Evolutionary conservation across 768 basidiomycete genomes (phyloP).

Genomic region (Macrolepiota dolichaula): DNA sequence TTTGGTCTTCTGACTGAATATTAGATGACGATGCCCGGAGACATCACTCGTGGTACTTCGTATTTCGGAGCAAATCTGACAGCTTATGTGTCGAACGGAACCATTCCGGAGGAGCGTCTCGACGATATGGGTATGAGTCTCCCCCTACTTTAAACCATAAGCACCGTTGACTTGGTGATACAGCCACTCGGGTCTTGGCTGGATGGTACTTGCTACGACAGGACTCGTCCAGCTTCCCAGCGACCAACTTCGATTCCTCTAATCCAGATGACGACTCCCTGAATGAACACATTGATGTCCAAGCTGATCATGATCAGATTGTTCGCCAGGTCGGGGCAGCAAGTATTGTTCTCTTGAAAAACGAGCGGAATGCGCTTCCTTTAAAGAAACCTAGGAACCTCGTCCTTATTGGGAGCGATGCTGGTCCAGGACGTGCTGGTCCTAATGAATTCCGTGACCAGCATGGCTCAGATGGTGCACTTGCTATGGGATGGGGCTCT

Average conservation of each 20-base stretch:
- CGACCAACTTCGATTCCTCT: conserved; percentile 71
- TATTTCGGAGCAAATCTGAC: conserved; percentile 73
- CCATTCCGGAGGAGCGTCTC: conserved; percentile 59
- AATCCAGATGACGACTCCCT: conserved; percentile 42
- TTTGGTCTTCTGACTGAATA: background rate
- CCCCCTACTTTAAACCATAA: conserved; percentile 1
- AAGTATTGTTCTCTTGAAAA: conserved; percentile 76
- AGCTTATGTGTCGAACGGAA: conserved; percentile 65
- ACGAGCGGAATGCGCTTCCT: conserved; percentile 53
- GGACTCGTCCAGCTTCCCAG: conserved; percentile 59
- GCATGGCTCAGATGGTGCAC: conserved; percentile 60
- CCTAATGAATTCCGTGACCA: conserved; percentile 71
- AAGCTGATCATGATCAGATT: conserved; percentile 63
- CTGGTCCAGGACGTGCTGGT: conserved; percentile 60
- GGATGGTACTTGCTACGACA: conserved; percentile 67
- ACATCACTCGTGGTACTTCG: conserved; percentile 46
- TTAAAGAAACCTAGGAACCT: conserved; percentile 56
- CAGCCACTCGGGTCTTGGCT: conserved; percentile 74
- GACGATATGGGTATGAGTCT: conserved; percentile 74
- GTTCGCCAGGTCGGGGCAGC: conserved; percentile 74
- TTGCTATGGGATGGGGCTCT: conserved; percentile 94
- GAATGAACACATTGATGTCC: conserved; percentile 65
- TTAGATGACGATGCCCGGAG: conserved; percentile 73
- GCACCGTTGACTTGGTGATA: no score
- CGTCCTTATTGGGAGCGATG: conserved; percentile 60